Evolutionary conservation across 2,329 filamentous ascomycete genomes (phyloP).

Genomic region (Chaetomiaceae sp.): DNA sequence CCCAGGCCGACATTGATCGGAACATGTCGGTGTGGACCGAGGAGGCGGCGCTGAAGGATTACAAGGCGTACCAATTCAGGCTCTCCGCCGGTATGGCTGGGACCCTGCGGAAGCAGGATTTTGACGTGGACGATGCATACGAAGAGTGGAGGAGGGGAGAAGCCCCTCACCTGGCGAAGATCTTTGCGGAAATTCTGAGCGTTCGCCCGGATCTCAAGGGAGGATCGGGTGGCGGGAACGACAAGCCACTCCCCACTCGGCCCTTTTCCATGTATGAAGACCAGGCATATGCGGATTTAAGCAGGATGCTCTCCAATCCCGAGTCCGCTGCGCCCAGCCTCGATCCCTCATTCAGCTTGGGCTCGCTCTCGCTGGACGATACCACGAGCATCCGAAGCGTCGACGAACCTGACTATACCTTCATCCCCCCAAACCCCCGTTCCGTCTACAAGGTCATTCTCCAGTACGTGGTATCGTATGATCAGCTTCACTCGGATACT

Average conservation of each 20-base stretch:
- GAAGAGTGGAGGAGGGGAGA: slow-evolving; percentile 90
- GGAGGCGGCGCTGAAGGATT: slow-evolving; percentile 80
- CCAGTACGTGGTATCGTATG: slow-evolving; percentile 67
- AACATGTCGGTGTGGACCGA: slow-evolving; percentile 83
- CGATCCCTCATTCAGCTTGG: slow-evolving; percentile 66
- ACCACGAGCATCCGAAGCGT: slow-evolving; percentile 48
- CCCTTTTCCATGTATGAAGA: slow-evolving; percentile 47
- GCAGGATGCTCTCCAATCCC: slow-evolving; percentile 47
- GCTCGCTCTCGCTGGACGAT: slow-evolving; percentile 59
- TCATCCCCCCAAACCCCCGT: slow-evolving; percentile 80
- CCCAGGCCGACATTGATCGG: slow-evolving; percentile 82
- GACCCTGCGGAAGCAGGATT: slow-evolving; percentile 78
- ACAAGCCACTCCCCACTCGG: slow-evolving; percentile 55
- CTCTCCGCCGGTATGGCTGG: slow-evolving; percentile 74
- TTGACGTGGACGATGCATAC: slow-evolving; percentile 84
- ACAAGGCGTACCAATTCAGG: slow-evolving; percentile 90
- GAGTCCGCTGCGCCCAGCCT: slow-evolving; percentile 42
- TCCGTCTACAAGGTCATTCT: slow-evolving; percentile 79
- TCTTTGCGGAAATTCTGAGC: slow-evolving; percentile 88
- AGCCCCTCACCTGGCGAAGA: slow-evolving; percentile 77
- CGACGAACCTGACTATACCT: slow-evolving; percentile 72
- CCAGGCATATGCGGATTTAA: slow-evolving; percentile 49
- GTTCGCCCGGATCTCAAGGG: slow-evolving; percentile 82
- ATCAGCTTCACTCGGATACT: slow-evolving; percentile 53
- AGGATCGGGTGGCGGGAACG: slow-evolving; percentile 57